These are phyloP conservation scores for Elsinoe perseae DNA, from an alignment of 2,329 filamentous ascomycete species.

Conservation along the genomic window DNA sequence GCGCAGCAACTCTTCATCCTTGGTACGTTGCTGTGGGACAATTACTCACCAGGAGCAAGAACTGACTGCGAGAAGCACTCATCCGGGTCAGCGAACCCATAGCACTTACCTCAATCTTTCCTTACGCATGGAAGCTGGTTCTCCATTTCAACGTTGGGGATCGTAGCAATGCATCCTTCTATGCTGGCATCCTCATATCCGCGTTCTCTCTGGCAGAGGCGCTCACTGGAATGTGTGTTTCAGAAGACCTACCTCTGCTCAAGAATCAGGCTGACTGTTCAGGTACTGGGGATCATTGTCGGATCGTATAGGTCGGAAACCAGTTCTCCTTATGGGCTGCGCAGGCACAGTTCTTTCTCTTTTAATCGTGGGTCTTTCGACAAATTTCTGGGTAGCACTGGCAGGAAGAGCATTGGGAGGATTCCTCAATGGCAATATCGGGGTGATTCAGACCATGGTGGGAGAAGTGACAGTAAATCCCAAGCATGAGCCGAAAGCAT, in stretches of 20 bases:
- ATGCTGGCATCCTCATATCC: constrained; percentile 80
- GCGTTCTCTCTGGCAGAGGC: constrained; percentile 78
- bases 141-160: constrained; percentile 66
- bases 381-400: constrained; percentile 77
- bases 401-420: constrained; percentile 69
- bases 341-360: constrained; percentile 75
- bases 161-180: constrained; percentile 72
- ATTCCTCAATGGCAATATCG: constrained; percentile 79
- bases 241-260: neutral
- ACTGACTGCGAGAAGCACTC: constrained; percentile 54
- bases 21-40: constrained; percentile 50
- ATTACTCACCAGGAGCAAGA: neutral
- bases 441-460: constrained; percentile 69
- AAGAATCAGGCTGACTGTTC: neutral
- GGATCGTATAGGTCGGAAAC: constrained; percentile 76
- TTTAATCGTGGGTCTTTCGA: constrained; percentile 71
- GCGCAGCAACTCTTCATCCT: constrained; percentile 75
- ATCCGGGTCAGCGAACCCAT: constrained; percentile 89
- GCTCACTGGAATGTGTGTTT: constrained; percentile 60
- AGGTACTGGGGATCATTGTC: constrained; percentile 74
- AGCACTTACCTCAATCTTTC: constrained; percentile 85
- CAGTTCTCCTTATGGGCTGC: constrained; percentile 73
- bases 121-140: constrained; percentile 80
- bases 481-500: constrained; percentile 81
- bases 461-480: constrained; percentile 76